phyloP scores from a whole-genome alignment of 78 protist genomes.

The Trichosphaerium sp. region DNA sequence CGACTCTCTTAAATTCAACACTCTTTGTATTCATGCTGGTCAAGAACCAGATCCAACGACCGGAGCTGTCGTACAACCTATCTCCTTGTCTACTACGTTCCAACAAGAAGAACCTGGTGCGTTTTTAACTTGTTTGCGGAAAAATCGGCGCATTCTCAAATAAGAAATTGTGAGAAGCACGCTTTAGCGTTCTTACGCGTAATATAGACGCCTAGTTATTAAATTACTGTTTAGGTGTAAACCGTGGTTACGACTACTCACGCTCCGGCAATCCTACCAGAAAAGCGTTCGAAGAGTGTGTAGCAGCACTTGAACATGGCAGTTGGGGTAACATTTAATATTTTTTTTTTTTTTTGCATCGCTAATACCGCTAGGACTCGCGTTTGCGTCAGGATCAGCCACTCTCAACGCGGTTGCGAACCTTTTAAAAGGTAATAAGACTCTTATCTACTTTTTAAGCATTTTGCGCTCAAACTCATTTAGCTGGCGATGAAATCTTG shows the following conservation, averaged over 20 bases:
- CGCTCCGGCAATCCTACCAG: slow-evolving; percentile 95
- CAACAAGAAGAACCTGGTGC: slow-evolving; percentile 61
- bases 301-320: slow-evolving; percentile 78
- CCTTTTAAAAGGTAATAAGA: slow-evolving; percentile 15
- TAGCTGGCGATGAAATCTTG: slow-evolving; percentile 82
- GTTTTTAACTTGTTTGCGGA: no score
- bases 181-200: neutral
- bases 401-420: slow-evolving; percentile 48
- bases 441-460: no score
- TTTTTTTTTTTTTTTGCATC: neutral
- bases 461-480: no score
- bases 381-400: slow-evolving; percentile 68
- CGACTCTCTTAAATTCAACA: slow-evolving; percentile 55
- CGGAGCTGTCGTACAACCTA: slow-evolving; percentile 67
- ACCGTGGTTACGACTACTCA: slow-evolving; percentile 73
- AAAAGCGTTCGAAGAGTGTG: slow-evolving; percentile 58
- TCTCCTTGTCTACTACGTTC: slow-evolving; percentile 71
- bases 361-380: slow-evolving; percentile 8
- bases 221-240: neutral
- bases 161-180: no score
- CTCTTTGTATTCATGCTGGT: slow-evolving; percentile 80
- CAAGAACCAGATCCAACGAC: slow-evolving; percentile 64
- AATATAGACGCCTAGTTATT: neutral
- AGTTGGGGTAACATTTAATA: slow-evolving; percentile 26
- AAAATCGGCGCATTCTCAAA: no score